Conservation (phyloP, 192 early-diverging fungal genomes). For the Coemansia sp. region DNA sequence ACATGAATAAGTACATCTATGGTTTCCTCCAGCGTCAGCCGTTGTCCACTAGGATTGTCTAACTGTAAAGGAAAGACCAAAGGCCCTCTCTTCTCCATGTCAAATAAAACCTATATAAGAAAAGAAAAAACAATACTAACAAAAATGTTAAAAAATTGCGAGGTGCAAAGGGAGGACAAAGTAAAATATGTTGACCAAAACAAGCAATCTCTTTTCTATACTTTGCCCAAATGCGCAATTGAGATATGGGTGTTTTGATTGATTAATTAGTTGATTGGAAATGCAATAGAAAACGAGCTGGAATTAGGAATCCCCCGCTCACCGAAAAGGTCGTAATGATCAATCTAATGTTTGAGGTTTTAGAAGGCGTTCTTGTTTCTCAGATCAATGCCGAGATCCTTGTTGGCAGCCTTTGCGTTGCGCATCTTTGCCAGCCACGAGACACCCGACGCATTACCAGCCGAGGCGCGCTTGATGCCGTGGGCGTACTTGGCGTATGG, state of each 20-base stretch:
- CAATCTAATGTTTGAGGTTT: neutral
- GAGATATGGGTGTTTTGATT: neutral
- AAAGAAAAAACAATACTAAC: no score
- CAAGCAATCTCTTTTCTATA: neutral
- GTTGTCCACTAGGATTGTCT: neutral
- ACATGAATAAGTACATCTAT: constrained; percentile 3
- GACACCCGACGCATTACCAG: neutral
- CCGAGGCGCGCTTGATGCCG: constrained; percentile 8
- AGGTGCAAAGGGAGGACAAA: neutral
- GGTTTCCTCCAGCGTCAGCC: neutral
- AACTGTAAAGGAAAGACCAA: neutral
- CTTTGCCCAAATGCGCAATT: neutral
- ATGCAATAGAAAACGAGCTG: no score
- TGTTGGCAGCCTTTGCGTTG: constrained; percentile 4
- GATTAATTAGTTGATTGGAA: no score
- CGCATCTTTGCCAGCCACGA: constrained; percentile 11
- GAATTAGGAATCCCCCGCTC: no score
- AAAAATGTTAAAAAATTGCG: neutral
- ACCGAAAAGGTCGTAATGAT: no score
- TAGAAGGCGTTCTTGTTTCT: constrained; percentile 7
- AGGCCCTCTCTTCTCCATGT: neutral
- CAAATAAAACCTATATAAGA: neutral
- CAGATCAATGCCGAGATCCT: constrained; percentile 23
- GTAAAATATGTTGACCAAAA: neutral
- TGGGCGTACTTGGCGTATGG: neutral